Evolutionary conservation across 495 filamentous ascomycete species (phyloP).

Genomic region (Pseudevernia furfuracea): DNA sequence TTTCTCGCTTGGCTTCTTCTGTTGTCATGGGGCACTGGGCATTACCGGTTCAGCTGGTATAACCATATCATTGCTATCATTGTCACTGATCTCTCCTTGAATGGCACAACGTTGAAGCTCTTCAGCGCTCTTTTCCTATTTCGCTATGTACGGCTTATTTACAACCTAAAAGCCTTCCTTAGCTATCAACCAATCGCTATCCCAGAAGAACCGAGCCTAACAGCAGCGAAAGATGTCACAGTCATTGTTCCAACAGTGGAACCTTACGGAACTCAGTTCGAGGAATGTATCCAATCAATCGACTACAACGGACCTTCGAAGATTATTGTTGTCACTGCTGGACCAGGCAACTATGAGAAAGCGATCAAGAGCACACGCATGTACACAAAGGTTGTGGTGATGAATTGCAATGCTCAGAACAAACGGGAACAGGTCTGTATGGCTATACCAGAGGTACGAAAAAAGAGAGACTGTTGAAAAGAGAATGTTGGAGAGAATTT

Average conservation of each 20-base stretch:
- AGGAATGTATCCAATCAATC: conserved; percentile 5
- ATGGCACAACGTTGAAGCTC: not conserved
- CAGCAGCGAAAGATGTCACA: conserved; percentile 5
- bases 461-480: not conserved
- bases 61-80: not conserved
- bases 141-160: not conserved
- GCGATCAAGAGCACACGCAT: not conserved
- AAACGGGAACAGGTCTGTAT: not conserved
- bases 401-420: not conserved
- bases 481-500: not conserved
- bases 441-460: not conserved
- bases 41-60: not conserved
- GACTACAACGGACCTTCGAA: not conserved
- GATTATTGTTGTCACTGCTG: conserved; percentile 3
- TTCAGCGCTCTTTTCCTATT: not conserved
- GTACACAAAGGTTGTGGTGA: not conserved
- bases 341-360: not conserved
- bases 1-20: not conserved
- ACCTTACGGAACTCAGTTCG: not conserved
- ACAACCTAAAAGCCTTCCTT: not conserved
- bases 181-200: not conserved
- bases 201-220: not conserved
- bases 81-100: not conserved
- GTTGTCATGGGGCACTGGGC: too few species aligned
- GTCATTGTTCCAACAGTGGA: conserved; percentile 6